Percentiles rank a stretch among this genome's conserved stretches.
These are phyloP conservation scores for Cyberlindnera japonica DNA, from an alignment of 805 yeast species.

Conservation along the genomic window DNA sequence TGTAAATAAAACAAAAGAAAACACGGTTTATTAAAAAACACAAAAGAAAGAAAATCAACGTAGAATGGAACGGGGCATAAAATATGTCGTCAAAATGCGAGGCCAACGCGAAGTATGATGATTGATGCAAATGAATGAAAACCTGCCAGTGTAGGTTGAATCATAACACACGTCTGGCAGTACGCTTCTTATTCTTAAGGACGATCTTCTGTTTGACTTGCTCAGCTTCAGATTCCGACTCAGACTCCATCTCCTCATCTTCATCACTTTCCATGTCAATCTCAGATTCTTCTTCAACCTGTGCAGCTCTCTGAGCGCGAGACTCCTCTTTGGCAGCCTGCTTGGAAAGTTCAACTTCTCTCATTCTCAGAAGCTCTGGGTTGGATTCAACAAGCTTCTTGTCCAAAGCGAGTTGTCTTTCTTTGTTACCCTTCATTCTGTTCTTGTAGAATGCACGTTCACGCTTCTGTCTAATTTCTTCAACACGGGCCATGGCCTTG, in stretches of 20 bases:
- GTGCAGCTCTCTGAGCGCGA: slow-evolving; percentile 46
- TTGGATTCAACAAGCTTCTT: slow-evolving; percentile 82
- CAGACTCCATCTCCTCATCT: slow-evolving; percentile 43
- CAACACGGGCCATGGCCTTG: slow-evolving; percentile 93
- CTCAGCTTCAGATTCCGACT: slow-evolving; percentile 52
- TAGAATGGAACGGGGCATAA: slow-evolving; percentile 1
- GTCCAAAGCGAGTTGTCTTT: slow-evolving; percentile 78
- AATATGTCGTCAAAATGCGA: background rate
- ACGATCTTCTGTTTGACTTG: slow-evolving; percentile 42
- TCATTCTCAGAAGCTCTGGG: slow-evolving; percentile 85
- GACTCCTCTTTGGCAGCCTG: slow-evolving; percentile 68
- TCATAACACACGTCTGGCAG: slow-evolving; percentile 19
- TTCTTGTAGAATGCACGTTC: slow-evolving; percentile 98
- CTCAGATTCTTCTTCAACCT: slow-evolving; percentile 50
- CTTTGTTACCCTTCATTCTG: slow-evolving; percentile 98
- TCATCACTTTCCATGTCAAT: slow-evolving; percentile 58
- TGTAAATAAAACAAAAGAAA: background rate
- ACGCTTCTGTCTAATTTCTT: slow-evolving; percentile 92
- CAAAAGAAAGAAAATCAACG: slow-evolving; percentile 2
- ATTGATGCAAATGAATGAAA: background rate
- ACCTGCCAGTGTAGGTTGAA: background rate
- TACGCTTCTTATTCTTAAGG: slow-evolving; percentile 30
- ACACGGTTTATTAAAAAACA: slow-evolving; percentile 1
- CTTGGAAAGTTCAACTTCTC: slow-evolving; percentile 87
- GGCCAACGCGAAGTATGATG: slow-evolving; percentile 1